A percentile compares a stretch with the other conserved stretches of the same genome.
These are phyloP conservation scores for Microdochium trichocladiopsis DNA, from an alignment of 2,329 filamentous ascomycete species.

Conservation along the genomic window DNA sequence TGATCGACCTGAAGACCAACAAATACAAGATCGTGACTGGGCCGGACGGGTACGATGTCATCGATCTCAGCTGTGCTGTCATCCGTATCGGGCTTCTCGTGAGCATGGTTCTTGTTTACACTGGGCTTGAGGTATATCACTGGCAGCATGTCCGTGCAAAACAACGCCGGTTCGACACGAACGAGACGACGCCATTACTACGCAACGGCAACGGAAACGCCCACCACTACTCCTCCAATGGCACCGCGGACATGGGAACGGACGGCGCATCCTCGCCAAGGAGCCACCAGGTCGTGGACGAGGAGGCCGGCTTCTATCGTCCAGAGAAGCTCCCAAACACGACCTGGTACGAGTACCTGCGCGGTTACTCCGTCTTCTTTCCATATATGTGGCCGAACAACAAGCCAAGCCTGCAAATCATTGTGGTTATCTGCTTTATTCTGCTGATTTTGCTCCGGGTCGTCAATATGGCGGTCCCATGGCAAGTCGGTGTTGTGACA, in stretches of 20 bases:
- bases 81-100: slow-evolving; percentile 62
- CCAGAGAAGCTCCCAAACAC: slow-evolving; percentile 79
- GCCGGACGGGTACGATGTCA: slow-evolving; percentile 46
- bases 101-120: slow-evolving; percentile 52
- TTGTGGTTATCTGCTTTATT: slow-evolving; percentile 75
- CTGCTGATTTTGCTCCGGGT: slow-evolving; percentile 74
- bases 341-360: slow-evolving; percentile 94
- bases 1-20: slow-evolving; percentile 34
- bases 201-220: slow-evolving; percentile 10
- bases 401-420: slow-evolving; percentile 61
- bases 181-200: slow-evolving; percentile 62
- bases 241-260: not conserved
- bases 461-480: slow-evolving; percentile 81
- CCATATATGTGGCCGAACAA: slow-evolving; percentile 95
- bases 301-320: slow-evolving; percentile 77
- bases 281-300: slow-evolving; percentile 35
- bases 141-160: slow-evolving; percentile 20
- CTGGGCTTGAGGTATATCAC: slow-evolving; percentile 38
- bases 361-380: slow-evolving; percentile 89
- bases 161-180: slow-evolving; percentile 20
- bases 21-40: slow-evolving; percentile 28
- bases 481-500: slow-evolving; percentile 76
- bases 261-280: not conserved
- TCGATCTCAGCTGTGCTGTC: slow-evolving; percentile 60
- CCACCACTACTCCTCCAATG: not conserved